Evolutionary conservation across 495 filamentous ascomycete genomes (phyloP), one percentile per base, ranked within the genome.

Genomic region (Astrothelium subdiscretum): DNA sequence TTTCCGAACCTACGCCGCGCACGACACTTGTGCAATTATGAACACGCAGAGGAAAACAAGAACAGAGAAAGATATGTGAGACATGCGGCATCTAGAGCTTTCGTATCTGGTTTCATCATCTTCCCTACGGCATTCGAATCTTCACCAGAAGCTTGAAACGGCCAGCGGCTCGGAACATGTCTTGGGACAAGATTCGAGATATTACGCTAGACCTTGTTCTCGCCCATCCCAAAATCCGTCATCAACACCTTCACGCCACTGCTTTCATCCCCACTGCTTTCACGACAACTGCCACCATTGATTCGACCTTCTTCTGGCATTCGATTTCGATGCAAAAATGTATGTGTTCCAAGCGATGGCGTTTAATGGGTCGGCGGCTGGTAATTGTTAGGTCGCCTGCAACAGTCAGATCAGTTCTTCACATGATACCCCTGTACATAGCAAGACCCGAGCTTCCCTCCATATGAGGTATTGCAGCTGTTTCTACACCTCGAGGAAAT

Each of bases 341-440:
- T 10, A 48, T 2, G n/a, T 20, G n/a, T 20, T 2, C 24, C 8
- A 32, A 59, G 31, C n/a, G 12, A 35, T 3, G 6, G 48, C 48
- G 48, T 54, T 20, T 29, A 54, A 20, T 77, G 74, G 59, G 72
- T 68, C n/a, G 88, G 87, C 40, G 89, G 83, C 67, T 91, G 87
- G 73, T 89, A 95, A 73, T 92, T 90, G 65, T 94, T 86, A 38
- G 91, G 89, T 60, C 91, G 86, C 76, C 91, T 95, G 65, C 27
- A 38, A 15, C 32, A 65, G 48, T 60, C 35, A 54, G 0, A 62
- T 38, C 6, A 13, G 2, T 51, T 59, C 73, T 58, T 74, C 63
- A 27, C 31, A 60, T 12, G 38, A 18, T 42, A 32, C 29, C 26
- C 32, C 27, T 13, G 27, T 43, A 20, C 58, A 32, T 57, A 57